Evolutionary conservation across 2,329 filamentous ascomycete genomes (phyloP).

Genomic region (Aspergillus sp.): DNA sequence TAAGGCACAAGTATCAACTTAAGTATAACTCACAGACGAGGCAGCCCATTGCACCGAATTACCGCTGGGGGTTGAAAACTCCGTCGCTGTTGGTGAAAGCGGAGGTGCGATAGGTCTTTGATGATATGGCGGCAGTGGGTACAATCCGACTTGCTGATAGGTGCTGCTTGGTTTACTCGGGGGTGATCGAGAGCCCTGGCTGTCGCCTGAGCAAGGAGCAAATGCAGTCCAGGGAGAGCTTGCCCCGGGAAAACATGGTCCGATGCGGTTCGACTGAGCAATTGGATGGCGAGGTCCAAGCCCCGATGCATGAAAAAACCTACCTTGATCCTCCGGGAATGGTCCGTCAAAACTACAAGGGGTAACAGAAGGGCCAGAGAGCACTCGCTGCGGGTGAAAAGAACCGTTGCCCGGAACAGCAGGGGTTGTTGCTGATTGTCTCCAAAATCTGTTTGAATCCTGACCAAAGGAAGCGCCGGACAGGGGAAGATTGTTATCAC

Average conservation of each 20-base stretch:
- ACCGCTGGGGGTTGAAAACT: slow-evolving; percentile 60
- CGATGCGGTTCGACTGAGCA: slow-evolving; percentile 32
- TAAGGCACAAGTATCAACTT: slow-evolving; percentile 17
- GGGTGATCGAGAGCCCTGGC: slow-evolving; percentile 28
- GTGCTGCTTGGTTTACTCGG: slow-evolving; percentile 28
- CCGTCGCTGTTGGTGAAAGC: slow-evolving; percentile 70
- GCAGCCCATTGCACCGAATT: slow-evolving; percentile 32
- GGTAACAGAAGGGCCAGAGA: slow-evolving; percentile 34
- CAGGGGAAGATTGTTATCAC: slow-evolving; percentile 21
- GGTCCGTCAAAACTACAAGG: slow-evolving; percentile 29
- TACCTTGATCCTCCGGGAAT: slow-evolving; percentile 31
- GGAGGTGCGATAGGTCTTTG: slow-evolving; percentile 63
- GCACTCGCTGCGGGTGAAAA: slow-evolving; percentile 33
- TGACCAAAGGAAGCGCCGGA: slow-evolving; percentile 22
- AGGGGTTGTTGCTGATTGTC: slow-evolving; percentile 21
- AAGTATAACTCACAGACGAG: slow-evolving; percentile 52
- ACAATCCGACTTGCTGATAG: slow-evolving; percentile 39
- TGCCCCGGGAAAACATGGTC: slow-evolving; percentile 34
- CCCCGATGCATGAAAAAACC: slow-evolving; percentile 26
- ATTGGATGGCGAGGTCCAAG: slow-evolving; percentile 29
- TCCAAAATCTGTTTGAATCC: slow-evolving; percentile 35
- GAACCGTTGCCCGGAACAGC: slow-evolving; percentile 19
- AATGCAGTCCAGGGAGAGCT: slow-evolving; percentile 36
- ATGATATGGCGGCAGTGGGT: slow-evolving; percentile 46
- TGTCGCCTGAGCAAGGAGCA: slow-evolving; percentile 24